Base-by-base conservation (phyloP, 495 filamentous ascomycete species). In the Neurospora africana region DNA sequence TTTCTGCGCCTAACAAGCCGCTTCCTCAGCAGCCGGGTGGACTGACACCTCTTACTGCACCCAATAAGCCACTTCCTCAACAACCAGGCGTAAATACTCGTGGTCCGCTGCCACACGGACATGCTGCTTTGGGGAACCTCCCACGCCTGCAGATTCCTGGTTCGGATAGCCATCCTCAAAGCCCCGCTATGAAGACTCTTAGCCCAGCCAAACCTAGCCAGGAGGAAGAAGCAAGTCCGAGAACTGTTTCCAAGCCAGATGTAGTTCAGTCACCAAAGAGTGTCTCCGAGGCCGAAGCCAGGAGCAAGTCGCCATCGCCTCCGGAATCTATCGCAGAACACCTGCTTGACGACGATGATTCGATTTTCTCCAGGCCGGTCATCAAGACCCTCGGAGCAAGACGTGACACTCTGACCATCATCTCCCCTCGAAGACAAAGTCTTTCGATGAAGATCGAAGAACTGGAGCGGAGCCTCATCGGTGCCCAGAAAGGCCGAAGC, bases 401-500 rank as follows among this genome's bases (percentile, higher is more conserved):
- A 72, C 81, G 84, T 36, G 82, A 86, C 44, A 85, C 83, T 1
- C 47, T 83, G 23, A 78, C 80, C 5, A 73, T 81, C 5, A 75
- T 73, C 68, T 71, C 76, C 0, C 75, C 79, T 10, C 75, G 78
- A 17, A 76, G 81, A 27, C 78, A 79, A 13, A 86, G 84, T 67
- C 68, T 85, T 68, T 81, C 81, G 15, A 84, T 83, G 81, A 80
- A 77, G 70, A 81, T 84, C n/a, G 84, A 86, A 69, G 80, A 83
- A 68, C 69, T 81, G 3, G 82, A 80, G 68, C 78, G 78, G 69
- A 75, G 74, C 4, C 75, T 80, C 6, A 36, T 79, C 41, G 69
- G 44, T 11, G 76, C 76, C 33, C 76, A 79, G 69, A 68, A 75
- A 17, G 40, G 41, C 0, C 74, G 77, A 75, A 78, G 75, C 72